A percentile compares a stretch with the other conserved stretches of the same genome.
Conservation (phyloP, 345 rosid genomes). For the Nasturtium officinale region DNA sequence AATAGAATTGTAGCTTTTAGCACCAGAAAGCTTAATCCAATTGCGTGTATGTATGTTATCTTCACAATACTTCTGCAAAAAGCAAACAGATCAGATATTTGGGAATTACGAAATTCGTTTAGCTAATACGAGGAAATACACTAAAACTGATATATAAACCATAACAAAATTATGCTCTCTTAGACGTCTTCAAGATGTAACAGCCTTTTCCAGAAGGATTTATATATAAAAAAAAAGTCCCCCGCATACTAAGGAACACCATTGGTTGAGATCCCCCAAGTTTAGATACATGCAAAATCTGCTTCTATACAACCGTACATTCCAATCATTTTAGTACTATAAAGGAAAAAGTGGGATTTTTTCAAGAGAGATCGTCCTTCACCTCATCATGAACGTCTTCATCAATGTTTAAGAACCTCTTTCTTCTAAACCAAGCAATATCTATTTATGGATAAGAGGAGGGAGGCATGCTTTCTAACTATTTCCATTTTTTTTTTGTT, state of each 20-base stretch:
- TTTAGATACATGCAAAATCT: slow-evolving; percentile 35
- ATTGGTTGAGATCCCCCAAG: slow-evolving; percentile 24
- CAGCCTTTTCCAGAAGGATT: slow-evolving; percentile 20
- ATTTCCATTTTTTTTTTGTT: neutral
- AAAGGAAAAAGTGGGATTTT: slow-evolving; percentile 23
- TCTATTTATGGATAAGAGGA: slow-evolving; percentile 38
- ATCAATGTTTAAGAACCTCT: slow-evolving; percentile 24
- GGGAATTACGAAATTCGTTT: neutral
- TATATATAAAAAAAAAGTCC: neutral
- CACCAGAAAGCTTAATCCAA: neutral
- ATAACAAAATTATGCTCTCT: neutral
- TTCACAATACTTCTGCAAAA: neutral
- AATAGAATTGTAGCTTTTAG: neutral
- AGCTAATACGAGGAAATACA: neutral
- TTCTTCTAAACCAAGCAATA: slow-evolving; percentile 25
- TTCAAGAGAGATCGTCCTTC: slow-evolving; percentile 17
- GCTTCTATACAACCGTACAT: slow-evolving; percentile 4
- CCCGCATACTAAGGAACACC: slow-evolving; percentile 26
- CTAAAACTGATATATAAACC: neutral
- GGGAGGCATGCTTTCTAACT: slow-evolving; percentile 36
- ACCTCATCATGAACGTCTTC: slow-evolving; percentile 32
- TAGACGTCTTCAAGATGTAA: neutral
- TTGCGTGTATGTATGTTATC: neutral
- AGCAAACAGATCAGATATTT: neutral
- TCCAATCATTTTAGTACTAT: slow-evolving; percentile 21